Evolutionary conservation across 2,329 filamentous ascomycete species (phyloP), one percentile per base, ranked within the genome.

Genomic region (Pestalotiopsis sp.): DNA sequence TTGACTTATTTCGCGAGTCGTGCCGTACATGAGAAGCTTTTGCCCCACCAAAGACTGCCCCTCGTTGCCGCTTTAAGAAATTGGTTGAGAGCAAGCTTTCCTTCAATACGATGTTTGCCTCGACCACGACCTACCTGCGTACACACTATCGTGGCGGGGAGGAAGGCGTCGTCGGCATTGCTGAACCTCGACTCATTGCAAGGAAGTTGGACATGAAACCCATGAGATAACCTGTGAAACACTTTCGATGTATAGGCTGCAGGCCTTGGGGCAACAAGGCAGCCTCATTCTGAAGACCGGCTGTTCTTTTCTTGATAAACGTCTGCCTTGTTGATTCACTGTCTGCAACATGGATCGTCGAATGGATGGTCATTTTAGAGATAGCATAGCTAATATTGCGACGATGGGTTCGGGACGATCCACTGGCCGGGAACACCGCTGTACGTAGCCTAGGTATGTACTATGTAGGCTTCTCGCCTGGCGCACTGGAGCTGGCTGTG

Each of bases 31-130:
- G 20, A 60, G 67, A 69, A 64, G 61, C 64, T 64, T 64, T 77
- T 90, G 83, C 74, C 91, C 91, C 76, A 84, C 92, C 57, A 86
- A 88, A 79, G 86, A 31, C 83, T 72, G 92, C 88, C 76, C 86
- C 82, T n/a, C 90, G 12, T 92, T 91, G 72, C 90, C 91, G 58
- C 87, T 92, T 60, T 89, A 91, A 71, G 20, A 17, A 65, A 27
- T 38, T 64, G 39, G 61, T 31, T 52, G 25, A 36, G 61, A 17
- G 59, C 14, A 62, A 36, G 59, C 23, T 59, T 27, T 27, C n/a
- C 14, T 36, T 36, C 31, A 52, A 52, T 52, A 52, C 45, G 45
- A 52, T 52, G 45, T 17, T 45, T 45, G 41, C 45, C 20, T 36
- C 7, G 31, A 36, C 31, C 31, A 36, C 31, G 31, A 20, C 45